These are phyloP conservation scores for Neurospora sp. DNA, from an alignment of 495 filamentous ascomycete species.

Conservation along the genomic window DNA sequence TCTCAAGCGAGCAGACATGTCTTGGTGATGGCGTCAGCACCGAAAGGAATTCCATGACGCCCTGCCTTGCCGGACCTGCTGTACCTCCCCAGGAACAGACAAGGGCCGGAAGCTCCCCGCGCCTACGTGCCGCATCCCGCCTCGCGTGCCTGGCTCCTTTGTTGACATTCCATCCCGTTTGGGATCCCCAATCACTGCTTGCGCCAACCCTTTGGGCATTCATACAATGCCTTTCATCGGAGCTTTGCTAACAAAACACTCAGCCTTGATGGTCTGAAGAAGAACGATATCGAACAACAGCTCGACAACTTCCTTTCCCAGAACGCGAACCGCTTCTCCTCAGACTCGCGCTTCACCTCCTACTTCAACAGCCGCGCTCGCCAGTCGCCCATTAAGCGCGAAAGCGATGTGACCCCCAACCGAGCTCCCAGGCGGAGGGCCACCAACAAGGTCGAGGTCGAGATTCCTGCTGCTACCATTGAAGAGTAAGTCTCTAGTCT, in stretches of 20 bases:
- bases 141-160: neutral
- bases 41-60: neutral
- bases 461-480: constrained; percentile 17
- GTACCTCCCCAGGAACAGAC: neutral
- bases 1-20: neutral
- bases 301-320: constrained; percentile 66
- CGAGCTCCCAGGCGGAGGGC: constrained; percentile 33
- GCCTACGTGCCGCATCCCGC: neutral
- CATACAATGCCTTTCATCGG: neutral
- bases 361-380: constrained; percentile 63
- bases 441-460: constrained; percentile 36
- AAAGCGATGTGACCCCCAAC: constrained; percentile 18
- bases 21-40: neutral
- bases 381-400: constrained; percentile 70
- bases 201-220: neutral
- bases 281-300: constrained; percentile 67
- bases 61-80: neutral
- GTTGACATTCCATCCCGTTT: constrained; percentile 1
- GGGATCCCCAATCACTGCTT: neutral
- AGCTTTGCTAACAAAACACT: neutral
- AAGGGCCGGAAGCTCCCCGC: neutral
- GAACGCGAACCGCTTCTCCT: constrained; percentile 49
- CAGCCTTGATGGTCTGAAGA: constrained; percentile 64
- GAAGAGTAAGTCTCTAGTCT: constrained; percentile 27
- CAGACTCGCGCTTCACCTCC: constrained; percentile 52